phyloP scores from a whole-genome alignment of 768 basidiomycete species.

The Lepiota subincarnata region DNA sequence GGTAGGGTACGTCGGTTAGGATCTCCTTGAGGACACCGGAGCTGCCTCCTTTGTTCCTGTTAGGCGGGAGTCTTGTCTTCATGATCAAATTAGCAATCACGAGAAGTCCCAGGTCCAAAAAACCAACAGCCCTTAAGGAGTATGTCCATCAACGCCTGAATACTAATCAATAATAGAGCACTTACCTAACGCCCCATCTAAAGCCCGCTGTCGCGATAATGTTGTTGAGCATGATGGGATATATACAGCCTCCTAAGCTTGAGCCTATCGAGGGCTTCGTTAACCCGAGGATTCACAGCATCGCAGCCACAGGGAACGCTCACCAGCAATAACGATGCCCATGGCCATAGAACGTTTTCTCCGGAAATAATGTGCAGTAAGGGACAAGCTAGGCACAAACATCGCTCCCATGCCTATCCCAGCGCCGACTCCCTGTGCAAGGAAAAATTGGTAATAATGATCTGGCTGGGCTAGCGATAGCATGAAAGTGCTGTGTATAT shows the following conservation, averaged over 20 bases:
- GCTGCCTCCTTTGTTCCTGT: slow-evolving; percentile 19
- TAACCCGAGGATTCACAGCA: neutral
- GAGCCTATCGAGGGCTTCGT: slow-evolving; percentile 26
- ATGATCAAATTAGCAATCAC: slow-evolving; percentile 39
- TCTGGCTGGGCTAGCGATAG: slow-evolving; percentile 43
- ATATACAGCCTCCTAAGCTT: slow-evolving; percentile 46
- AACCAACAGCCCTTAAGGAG: slow-evolving; percentile 35
- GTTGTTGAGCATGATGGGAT: slow-evolving; percentile 50
- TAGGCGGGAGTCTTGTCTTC: slow-evolving; percentile 36
- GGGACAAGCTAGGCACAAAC: slow-evolving; percentile 48
- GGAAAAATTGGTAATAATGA: slow-evolving; percentile 48
- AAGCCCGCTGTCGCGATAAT: slow-evolving; percentile 36
- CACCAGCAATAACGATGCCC: slow-evolving; percentile 51
- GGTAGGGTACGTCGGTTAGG: slow-evolving; percentile 36
- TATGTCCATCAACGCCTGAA: slow-evolving; percentile 1
- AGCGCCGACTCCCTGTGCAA: slow-evolving; percentile 53
- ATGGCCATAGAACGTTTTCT: slow-evolving; percentile 46
- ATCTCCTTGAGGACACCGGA: slow-evolving; percentile 29
- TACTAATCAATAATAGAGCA: slow-evolving; percentile 17
- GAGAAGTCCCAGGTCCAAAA: slow-evolving; percentile 42
- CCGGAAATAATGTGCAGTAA: slow-evolving; percentile 53
- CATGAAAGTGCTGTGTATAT: slow-evolving; percentile 42
- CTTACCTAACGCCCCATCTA: slow-evolving; percentile 39
- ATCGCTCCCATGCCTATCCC: slow-evolving; percentile 54
- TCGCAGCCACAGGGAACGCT: neutral